Evolutionary conservation across 495 filamentous ascomycete species (phyloP).

Genomic region (Daldinia concentrica): DNA sequence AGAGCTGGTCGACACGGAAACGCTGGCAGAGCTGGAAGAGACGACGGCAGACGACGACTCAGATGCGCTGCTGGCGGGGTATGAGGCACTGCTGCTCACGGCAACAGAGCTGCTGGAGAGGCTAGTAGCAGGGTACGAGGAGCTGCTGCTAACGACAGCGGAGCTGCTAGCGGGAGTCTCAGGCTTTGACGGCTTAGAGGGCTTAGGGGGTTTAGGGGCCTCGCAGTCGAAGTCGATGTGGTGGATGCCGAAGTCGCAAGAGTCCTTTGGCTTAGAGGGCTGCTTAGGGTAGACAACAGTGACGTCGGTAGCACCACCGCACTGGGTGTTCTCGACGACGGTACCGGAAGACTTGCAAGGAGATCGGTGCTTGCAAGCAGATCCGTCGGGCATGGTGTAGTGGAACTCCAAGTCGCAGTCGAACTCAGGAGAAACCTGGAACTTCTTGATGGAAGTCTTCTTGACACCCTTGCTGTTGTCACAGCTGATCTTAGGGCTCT

Average conservation of each 20-base stretch:
- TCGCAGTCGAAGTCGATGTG: slow-evolving; percentile 83
- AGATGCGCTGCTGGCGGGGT: slow-evolving; percentile 19
- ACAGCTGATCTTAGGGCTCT: slow-evolving; percentile 67
- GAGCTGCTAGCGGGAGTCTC: slow-evolving; percentile 45
- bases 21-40: slow-evolving; percentile 36
- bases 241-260: slow-evolving; percentile 78
- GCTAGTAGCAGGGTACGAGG: slow-evolving; percentile 26
- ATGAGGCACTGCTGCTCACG: slow-evolving; percentile 2
- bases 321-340: slow-evolving; percentile 81
- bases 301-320: slow-evolving; percentile 86
- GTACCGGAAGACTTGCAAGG: slow-evolving; percentile 71
- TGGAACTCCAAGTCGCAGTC: slow-evolving; percentile 82
- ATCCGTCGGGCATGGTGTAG: slow-evolving; percentile 83
- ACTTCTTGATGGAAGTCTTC: slow-evolving; percentile 76
- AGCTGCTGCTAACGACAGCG: slow-evolving; percentile 6
- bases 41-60: slow-evolving; percentile 12
- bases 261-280: slow-evolving; percentile 58
- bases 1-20: not conserved
- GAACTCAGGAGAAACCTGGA: slow-evolving; percentile 75
- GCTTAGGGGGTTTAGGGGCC: slow-evolving; percentile 56
- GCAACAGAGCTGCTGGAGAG: slow-evolving; percentile 6
- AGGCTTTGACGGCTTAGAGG: slow-evolving; percentile 51
- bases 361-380: slow-evolving; percentile 76
- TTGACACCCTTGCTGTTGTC: slow-evolving; percentile 58
- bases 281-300: slow-evolving; percentile 75